Base-by-base conservation (phyloP, 352 stramenopile species). In the Pythium rhizo-oryzae region DNA sequence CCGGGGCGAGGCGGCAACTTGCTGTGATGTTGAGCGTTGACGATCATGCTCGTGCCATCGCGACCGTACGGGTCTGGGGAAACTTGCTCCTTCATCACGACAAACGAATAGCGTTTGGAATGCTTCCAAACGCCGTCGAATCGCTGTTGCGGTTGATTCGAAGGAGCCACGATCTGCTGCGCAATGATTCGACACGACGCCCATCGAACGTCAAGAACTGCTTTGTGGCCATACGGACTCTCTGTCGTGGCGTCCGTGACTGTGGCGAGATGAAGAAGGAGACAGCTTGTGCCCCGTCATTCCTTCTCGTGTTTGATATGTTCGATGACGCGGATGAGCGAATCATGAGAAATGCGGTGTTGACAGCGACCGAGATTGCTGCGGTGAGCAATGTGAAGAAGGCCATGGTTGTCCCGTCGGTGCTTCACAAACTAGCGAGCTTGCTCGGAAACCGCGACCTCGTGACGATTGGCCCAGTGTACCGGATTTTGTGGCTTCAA, bases 21-120 rank as follows among this genome's bases (percentile, higher is more conserved):
- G 74, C 64, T 0, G 82, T 78, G 13, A 64, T 91, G 15, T 16
- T 90, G 39, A 30, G 47, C 7, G 24, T 12, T 13, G 33, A 62
- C 9, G 54, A 59, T 33, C 11, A 21, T 11, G 18, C 23, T 13
- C 61, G 80, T 9, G 69, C 59, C 1, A 61, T 90, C 0, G 52
- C 59, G 3, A 79, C 79, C 0, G 84, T 71, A 15, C 75, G 84
- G 41, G 82, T 90, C 0, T 92, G 82, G 81, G 79, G 81, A 6
- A 92, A 91, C 19, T 70, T 92, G 2, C 73, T 90, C 16, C 71
- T 80, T 23, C 80, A 80, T 53, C 71, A 80, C n/a, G 81, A 90
- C 65, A 91, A 92, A 43, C 79, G 78, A 4, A 43, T 63, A 6
- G 57, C 65, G 9, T 89, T 91, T 43, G 76, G 79, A 4, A 62